Percentiles rank a stretch among this genome's conserved stretches.
Conservation (phyloP, 2,329 filamentous ascomycete species). For the Furcasterigmium sp. region DNA sequence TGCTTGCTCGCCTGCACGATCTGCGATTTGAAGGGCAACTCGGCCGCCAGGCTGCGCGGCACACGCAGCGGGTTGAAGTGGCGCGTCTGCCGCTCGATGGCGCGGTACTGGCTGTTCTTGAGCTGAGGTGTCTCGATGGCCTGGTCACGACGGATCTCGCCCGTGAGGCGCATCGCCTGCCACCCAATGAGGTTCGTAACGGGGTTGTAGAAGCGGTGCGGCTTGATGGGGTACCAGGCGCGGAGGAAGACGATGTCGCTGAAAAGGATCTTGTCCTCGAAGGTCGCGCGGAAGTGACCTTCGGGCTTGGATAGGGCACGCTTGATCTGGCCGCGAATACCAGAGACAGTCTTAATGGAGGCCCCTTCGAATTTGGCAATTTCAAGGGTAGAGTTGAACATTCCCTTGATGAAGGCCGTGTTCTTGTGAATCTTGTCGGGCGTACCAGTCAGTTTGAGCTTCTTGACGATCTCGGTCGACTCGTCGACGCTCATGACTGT, state of each 20-base stretch:
- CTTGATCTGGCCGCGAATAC: constrained; percentile 95
- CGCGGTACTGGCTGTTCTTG: constrained; percentile 81
- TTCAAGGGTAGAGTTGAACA: constrained; percentile 91
- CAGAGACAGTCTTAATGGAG: constrained; percentile 91
- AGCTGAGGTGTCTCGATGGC: constrained; percentile 70
- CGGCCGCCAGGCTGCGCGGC: constrained; percentile 73
- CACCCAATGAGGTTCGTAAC: constrained; percentile 91
- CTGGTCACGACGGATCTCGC: constrained; percentile 77
- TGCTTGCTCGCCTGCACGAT: constrained; percentile 77
- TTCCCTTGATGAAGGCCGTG: constrained; percentile 96
- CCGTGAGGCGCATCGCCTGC: constrained; percentile 91
- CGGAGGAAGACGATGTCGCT: constrained; percentile 94
- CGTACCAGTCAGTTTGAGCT: constrained; percentile 89
- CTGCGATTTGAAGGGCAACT: constrained; percentile 89
- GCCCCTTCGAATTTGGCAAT: constrained; percentile 98
- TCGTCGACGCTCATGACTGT: constrained; percentile 93
- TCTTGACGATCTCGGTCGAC: constrained; percentile 96
- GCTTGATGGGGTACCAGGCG: constrained; percentile 95
- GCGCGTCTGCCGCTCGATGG: constrained; percentile 58
- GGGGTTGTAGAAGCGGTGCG: constrained; percentile 94
- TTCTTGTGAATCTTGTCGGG: constrained; percentile 99
- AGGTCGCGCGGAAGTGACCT: constrained; percentile 92
- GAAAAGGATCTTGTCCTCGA: constrained; percentile 97
- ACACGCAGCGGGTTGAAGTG: constrained; percentile 77
- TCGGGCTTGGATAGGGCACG: constrained; percentile 89